phyloP scores from a whole-genome alignment of 1,139 yeast species.

The Hansenula lynferdii region DNA sequence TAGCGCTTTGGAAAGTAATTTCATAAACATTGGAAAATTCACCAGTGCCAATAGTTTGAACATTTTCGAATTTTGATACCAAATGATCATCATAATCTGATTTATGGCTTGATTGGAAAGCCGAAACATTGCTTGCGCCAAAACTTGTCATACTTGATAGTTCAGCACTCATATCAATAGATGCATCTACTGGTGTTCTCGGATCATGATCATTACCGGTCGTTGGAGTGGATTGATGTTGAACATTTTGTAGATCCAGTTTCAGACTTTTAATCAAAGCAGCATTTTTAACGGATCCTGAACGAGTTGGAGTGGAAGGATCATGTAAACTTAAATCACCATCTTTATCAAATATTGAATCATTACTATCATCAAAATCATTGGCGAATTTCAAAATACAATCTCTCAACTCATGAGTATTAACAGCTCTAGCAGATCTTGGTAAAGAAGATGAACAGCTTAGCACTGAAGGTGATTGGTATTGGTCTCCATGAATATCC shows the following conservation, averaged over 20 bases:
- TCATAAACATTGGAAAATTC: conserved; percentile 88
- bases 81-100: conserved; percentile 36
- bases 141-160: conserved; percentile 13
- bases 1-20: conserved; percentile 57
- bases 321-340: conserved; percentile 9
- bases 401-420: conserved; percentile 29
- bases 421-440: conserved; percentile 28
- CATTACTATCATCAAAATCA: conserved; percentile 31
- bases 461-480: conserved; percentile 11
- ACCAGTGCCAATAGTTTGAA: conserved; percentile 72
- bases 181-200: conserved; percentile 19
- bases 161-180: conserved; percentile 17
- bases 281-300: conserved; percentile 17
- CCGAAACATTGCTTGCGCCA: conserved; percentile 11
- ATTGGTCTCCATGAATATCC: not conserved
- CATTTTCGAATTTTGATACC: conserved; percentile 64
- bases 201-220: conserved; percentile 8
- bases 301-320: conserved; percentile 23
- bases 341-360: conserved; percentile 25
- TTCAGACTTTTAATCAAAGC: conserved; percentile 23
- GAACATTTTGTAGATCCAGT: conserved; percentile 9
- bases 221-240: conserved; percentile 8
- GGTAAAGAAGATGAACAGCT: conserved; percentile 15
- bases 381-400: conserved; percentile 31
- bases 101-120: conserved; percentile 7